Percentiles rank a stretch among this genome's conserved stretches.
Conservation (phyloP, 805 yeast genomes). For the Candida xyloterini region DNA sequence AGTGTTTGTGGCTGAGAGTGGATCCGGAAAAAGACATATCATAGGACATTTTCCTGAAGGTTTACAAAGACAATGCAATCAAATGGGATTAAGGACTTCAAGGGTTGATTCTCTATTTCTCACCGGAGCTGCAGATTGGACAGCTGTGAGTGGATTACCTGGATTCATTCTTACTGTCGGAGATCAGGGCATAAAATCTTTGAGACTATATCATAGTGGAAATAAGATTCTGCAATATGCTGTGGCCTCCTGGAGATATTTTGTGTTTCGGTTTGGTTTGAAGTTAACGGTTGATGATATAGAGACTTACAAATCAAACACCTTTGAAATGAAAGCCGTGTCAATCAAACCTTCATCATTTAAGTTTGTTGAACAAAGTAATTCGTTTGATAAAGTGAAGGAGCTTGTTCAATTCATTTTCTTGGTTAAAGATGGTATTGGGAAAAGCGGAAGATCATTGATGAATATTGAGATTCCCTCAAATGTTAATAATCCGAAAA, state of each 20-base stretch:
- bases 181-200: slow-evolving; percentile 64
- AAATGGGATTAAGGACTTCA: slow-evolving; percentile 53
- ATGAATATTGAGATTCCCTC: slow-evolving; percentile 26
- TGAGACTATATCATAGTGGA: slow-evolving; percentile 55
- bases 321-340: slow-evolving; percentile 23
- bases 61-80: slow-evolving; percentile 69
- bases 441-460: slow-evolving; percentile 15
- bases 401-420: slow-evolving; percentile 25
- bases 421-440: slow-evolving; percentile 16
- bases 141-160: slow-evolving; percentile 85
- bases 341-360: slow-evolving; percentile 12
- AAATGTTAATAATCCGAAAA: slow-evolving; percentile 24
- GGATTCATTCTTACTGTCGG: slow-evolving; percentile 80
- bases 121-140: slow-evolving; percentile 78
- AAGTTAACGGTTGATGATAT: slow-evolving; percentile 35
- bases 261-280: slow-evolving; percentile 77
- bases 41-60: slow-evolving; percentile 88
- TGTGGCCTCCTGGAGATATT: slow-evolving; percentile 79
- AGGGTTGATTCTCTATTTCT: slow-evolving; percentile 65
- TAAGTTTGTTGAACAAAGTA: background rate
- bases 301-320: slow-evolving; percentile 7
- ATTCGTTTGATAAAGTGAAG: slow-evolving; percentile 9
- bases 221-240: slow-evolving; percentile 47
- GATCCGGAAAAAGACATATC: slow-evolving; percentile 54
- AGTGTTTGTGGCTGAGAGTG: slow-evolving; percentile 45